Conservation (phyloP, 257 asterid genomes). For the Solanum ossicruentum region DNA sequence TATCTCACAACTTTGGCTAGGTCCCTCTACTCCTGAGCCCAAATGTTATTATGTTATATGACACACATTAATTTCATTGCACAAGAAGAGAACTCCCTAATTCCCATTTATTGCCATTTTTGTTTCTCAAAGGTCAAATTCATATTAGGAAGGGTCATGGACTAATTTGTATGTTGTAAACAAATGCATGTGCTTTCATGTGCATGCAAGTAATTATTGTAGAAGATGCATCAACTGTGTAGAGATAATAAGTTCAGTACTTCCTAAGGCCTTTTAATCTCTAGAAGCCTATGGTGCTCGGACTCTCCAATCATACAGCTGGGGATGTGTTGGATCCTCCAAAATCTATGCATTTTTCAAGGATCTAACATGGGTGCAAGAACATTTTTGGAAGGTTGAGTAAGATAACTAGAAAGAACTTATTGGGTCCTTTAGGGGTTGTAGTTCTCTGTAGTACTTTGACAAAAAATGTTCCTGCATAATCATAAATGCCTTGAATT, state of each 20-base stretch:
- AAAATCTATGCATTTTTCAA: not conserved
- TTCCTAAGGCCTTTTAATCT: not conserved
- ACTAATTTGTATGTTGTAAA: not conserved
- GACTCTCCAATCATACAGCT: not conserved
- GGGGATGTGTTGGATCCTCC: not conserved
- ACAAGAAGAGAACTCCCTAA: not conserved
- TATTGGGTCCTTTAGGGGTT: not conserved
- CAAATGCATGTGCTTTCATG: not conserved
- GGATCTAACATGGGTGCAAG: not conserved
- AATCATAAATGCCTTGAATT: not conserved
- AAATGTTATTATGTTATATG: not conserved
- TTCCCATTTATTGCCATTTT: not conserved
- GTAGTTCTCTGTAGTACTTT: not conserved
- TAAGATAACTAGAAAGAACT: not conserved
- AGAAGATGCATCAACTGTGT: not conserved
- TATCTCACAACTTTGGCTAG: not conserved
- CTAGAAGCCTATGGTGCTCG: not conserved
- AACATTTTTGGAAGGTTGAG: not conserved
- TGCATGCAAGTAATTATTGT: not conserved
- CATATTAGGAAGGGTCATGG: not conserved
- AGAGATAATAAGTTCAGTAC: not conserved
- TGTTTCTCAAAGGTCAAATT: not conserved
- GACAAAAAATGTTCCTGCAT: not conserved
- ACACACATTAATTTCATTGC: not conserved
- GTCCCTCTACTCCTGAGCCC: not conserved